Conservation (phyloP, 768 basidiomycete species). For the Calocybe cyanea region DNA sequence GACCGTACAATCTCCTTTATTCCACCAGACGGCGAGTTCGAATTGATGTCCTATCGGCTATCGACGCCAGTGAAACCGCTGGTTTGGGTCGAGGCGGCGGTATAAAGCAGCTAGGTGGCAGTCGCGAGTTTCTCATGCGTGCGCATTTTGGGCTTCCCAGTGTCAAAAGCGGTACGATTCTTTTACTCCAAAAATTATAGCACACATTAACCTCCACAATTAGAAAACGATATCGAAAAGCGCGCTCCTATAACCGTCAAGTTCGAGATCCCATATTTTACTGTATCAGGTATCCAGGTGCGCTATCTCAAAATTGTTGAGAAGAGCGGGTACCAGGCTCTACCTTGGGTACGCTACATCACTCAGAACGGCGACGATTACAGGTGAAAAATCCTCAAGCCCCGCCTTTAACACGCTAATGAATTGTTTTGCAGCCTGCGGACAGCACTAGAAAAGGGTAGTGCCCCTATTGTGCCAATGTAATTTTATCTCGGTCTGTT, state of each 20-base stretch:
- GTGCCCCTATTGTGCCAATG: constrained; percentile 60
- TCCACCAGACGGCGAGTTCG: constrained; percentile 98
- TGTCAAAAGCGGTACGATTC: constrained; percentile 76
- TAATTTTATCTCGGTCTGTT: constrained; percentile 18
- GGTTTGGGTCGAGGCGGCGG: constrained; percentile 95
- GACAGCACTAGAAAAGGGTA: constrained; percentile 74
- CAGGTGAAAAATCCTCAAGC: constrained; percentile 42
- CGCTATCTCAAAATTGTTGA: constrained; percentile 98
- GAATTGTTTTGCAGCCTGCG: constrained; percentile 59
- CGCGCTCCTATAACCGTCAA: constrained; percentile 95
- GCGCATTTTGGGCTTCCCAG: constrained; percentile 97
- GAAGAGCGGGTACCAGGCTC: constrained; percentile 94
- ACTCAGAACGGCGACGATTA: constrained; percentile 92
- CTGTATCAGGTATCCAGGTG: constrained; percentile 95
- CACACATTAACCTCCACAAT: not conserved
- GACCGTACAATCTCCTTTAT: constrained; percentile 99
- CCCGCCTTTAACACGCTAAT: not conserved
- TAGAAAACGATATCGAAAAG: constrained; percentile 78
- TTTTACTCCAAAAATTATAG: not conserved
- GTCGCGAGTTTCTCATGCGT: constrained; percentile 95
- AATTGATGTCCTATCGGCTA: constrained; percentile 96
- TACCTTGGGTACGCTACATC: constrained; percentile 95
- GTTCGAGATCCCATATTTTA: constrained; percentile 99
- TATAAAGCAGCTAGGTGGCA: constrained; percentile 98
- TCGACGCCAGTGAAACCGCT: constrained; percentile 96